These are phyloP conservation scores for Candida sp. DNA, from an alignment of 1,139 yeast species.

Conservation along the genomic window DNA sequence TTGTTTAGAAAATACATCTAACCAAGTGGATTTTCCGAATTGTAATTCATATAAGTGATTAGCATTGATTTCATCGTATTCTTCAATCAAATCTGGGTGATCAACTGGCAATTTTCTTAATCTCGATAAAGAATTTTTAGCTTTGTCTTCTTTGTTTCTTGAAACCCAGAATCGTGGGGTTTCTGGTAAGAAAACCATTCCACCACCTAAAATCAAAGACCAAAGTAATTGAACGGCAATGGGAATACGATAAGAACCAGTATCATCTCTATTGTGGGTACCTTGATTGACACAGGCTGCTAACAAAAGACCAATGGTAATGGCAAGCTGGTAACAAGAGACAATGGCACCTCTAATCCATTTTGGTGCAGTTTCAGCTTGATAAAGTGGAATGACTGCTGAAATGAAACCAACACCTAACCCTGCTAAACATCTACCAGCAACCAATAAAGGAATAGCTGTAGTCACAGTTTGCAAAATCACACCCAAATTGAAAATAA, in stretches of 20 bases:
- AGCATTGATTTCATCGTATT: slow-evolving; percentile 36
- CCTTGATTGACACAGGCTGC: slow-evolving; percentile 66
- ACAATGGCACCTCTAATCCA: slow-evolving; percentile 69
- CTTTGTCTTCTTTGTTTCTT: slow-evolving; percentile 51
- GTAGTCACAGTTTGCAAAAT: slow-evolving; percentile 57
- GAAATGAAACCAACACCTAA: slow-evolving; percentile 65
- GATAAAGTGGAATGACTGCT: slow-evolving; percentile 61
- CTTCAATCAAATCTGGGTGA: slow-evolving; percentile 38
- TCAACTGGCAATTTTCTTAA: slow-evolving; percentile 35
- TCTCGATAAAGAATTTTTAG: slow-evolving; percentile 35
- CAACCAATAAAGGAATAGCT: slow-evolving; percentile 31
- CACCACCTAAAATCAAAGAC: slow-evolving; percentile 41
- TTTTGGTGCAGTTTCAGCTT: slow-evolving; percentile 66
- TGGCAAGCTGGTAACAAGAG: slow-evolving; percentile 63
- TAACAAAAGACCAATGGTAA: slow-evolving; percentile 58
- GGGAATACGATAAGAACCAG: slow-evolving; percentile 66
- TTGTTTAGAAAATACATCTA: slow-evolving; percentile 26
- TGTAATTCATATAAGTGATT: slow-evolving; percentile 31
- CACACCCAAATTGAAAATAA: slow-evolving; percentile 58
- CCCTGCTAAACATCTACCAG: slow-evolving; percentile 65
- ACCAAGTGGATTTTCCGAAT: slow-evolving; percentile 31
- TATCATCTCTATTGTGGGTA: slow-evolving; percentile 43
- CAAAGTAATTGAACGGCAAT: slow-evolving; percentile 50
- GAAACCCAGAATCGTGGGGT: slow-evolving; percentile 72
- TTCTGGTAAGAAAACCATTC: slow-evolving; percentile 70